Percentiles rank a stretch among this genome's conserved stretches.
phyloP scores from a whole-genome alignment of 352 stramenopile genomes.

The Phytophthora constricta region DNA sequence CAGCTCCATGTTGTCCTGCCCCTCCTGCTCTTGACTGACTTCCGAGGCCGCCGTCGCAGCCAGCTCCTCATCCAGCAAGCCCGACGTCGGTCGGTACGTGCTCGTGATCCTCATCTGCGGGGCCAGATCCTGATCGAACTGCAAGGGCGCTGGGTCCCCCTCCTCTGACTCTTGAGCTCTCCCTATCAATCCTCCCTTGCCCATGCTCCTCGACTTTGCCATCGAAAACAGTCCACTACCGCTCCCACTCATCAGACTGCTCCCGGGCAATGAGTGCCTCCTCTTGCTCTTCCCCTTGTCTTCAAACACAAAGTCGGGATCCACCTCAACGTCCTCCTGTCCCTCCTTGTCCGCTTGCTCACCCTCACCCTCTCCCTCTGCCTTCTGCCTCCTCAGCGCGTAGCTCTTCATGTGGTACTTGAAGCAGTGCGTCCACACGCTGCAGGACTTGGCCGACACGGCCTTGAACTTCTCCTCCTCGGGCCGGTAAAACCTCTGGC shows the following conservation, averaged over 20 bases:
- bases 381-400: slow-evolving; percentile 22
- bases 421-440: slow-evolving; percentile 71
- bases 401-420: slow-evolving; percentile 70
- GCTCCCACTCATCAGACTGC: slow-evolving; percentile 13
- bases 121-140: slow-evolving; percentile 18
- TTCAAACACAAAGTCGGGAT: slow-evolving; percentile 58
- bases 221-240: slow-evolving; percentile 18
- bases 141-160: slow-evolving; percentile 4
- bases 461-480: slow-evolving; percentile 54
- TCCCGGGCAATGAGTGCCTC: slow-evolving; percentile 29
- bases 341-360: too few species aligned
- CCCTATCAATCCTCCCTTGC: slow-evolving; percentile 14
- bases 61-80: slow-evolving; percentile 12
- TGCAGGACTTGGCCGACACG: slow-evolving; percentile 51
- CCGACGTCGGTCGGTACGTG: slow-evolving; percentile 2
- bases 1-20: slow-evolving; percentile 4
- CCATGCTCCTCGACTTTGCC: slow-evolving; percentile 14
- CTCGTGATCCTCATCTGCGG: slow-evolving; percentile 1
- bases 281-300: slow-evolving; percentile 22
- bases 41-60: slow-evolving; percentile 6
- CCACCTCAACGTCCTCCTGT: slow-evolving; percentile 19
- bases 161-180: slow-evolving; percentile 16
- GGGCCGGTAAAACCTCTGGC: slow-evolving; percentile 48
- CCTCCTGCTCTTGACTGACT: slow-evolving; percentile 8
- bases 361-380: neutral